Evolutionary conservation across 1,284 basidiomycete species (phyloP).

Genomic region (Papiliotrema flavescens): DNA sequence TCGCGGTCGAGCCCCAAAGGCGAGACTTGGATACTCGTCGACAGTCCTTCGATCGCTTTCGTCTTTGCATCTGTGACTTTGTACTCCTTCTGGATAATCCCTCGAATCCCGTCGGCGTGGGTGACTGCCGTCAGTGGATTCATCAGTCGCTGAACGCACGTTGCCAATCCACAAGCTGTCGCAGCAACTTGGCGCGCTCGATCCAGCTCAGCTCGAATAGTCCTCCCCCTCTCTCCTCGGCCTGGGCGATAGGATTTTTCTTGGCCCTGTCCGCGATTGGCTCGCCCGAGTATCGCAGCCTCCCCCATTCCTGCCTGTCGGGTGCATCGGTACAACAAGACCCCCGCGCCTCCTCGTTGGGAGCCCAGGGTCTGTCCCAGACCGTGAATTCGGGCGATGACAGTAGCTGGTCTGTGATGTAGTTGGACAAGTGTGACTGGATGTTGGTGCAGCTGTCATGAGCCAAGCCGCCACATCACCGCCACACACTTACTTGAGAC

Average conservation of each 20-base stretch:
- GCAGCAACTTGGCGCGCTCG: conserved; percentile 36
- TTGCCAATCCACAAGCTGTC: conserved; percentile 49
- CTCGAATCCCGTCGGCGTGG: conserved; percentile 33
- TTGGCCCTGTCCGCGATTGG: conserved; percentile 16
- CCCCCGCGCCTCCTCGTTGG: conserved; percentile 38
- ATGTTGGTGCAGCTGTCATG: conserved; percentile 37
- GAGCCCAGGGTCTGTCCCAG: conserved; percentile 43
- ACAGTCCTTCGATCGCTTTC: conserved; percentile 13
- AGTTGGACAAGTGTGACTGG: conserved; percentile 35
- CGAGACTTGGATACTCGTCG: conserved; percentile 17
- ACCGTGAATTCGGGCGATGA: conserved; percentile 41
- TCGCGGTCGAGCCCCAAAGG: conserved; percentile 40
- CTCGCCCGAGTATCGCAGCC: conserved; percentile 34
- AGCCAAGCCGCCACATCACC: neutral
- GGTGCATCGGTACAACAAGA: conserved; percentile 29
- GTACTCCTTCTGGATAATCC: conserved; percentile 35
- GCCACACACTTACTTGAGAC: conserved; percentile 28
- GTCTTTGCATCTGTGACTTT: conserved; percentile 20
- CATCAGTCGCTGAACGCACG: conserved; percentile 18
- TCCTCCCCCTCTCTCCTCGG: conserved; percentile 31
- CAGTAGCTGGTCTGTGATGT: conserved; percentile 35
- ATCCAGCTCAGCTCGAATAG: conserved; percentile 44
- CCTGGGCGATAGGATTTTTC: conserved; percentile 33
- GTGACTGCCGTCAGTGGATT: conserved; percentile 24
- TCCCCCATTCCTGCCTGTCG: conserved; percentile 27